These are phyloP conservation scores for Nannochloropsis oceanica DNA, from an alignment of 108 stramenopile species.

Conservation along the genomic window DNA sequence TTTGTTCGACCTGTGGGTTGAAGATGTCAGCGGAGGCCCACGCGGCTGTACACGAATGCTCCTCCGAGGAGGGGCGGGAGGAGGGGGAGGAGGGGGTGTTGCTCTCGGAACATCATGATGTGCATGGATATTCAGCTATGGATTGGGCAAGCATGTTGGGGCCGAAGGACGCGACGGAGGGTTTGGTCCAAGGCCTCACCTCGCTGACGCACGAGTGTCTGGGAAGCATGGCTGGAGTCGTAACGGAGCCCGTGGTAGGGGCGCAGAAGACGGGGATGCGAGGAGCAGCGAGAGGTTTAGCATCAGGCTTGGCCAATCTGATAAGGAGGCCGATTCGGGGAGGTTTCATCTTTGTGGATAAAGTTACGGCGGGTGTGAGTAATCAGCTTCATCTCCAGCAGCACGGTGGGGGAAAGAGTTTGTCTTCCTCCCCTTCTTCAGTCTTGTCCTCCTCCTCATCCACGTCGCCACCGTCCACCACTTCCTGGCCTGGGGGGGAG, in stretches of 20 bases:
- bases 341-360: neutral
- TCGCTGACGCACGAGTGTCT: conserved; percentile 7
- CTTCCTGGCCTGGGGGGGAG: neutral
- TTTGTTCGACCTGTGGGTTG: conserved; percentile 3
- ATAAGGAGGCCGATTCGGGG: neutral
- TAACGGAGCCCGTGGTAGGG: conserved; percentile 4
- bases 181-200: conserved; percentile 9
- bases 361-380: neutral
- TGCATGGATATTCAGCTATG: neutral
- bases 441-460: neutral
- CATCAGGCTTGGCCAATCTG: neutral
- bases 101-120: neutral
- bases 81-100: neutral
- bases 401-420: neutral
- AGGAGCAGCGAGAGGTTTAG: neutral
- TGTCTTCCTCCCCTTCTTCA: no score
- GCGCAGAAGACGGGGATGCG: neutral
- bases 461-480: neutral
- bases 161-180: neutral
- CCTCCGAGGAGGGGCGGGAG: neutral
- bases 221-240: conserved; percentile 2
- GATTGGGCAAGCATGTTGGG: conserved; percentile 6
- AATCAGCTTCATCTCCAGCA: neutral
- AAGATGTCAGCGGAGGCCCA: conserved; percentile 5
- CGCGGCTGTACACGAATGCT: neutral